phyloP scores from a whole-genome alignment of 495 filamentous ascomycete genomes.

The Chaetomium fimeti region DNA sequence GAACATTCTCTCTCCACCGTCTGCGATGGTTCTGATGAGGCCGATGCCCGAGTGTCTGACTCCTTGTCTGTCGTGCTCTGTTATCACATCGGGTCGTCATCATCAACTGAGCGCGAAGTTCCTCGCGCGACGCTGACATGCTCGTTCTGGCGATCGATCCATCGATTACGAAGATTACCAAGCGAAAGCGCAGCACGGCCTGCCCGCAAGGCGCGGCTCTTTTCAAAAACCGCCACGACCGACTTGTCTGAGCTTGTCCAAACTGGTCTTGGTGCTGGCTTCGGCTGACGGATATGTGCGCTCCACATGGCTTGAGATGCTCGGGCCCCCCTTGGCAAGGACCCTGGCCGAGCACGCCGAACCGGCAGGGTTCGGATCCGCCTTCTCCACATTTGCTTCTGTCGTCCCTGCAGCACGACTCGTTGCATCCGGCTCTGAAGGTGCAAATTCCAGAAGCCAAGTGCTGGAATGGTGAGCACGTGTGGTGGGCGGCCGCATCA shows the following conservation, averaged over 20 bases:
- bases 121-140: background rate
- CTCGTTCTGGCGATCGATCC: background rate
- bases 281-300: conserved; percentile 1
- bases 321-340: conserved; percentile 12
- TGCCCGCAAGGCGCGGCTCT: conserved; percentile 7
- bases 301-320: conserved; percentile 9
- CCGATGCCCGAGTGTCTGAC: too few species aligned
- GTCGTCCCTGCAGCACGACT: conserved; percentile 6
- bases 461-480: background rate
- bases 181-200: background rate
- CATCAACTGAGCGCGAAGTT: background rate
- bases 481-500: background rate
- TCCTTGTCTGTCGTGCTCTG: too few species aligned
- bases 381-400: background rate
- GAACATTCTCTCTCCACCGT: background rate
- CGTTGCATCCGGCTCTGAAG: background rate
- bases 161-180: background rate
- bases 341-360: background rate
- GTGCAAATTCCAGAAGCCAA: background rate
- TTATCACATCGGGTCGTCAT: background rate
- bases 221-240: background rate
- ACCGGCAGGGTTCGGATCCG: conserved; percentile 15
- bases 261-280: conserved; percentile 2
- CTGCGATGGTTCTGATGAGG: too few species aligned
- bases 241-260: conserved; percentile 5